Percentiles rank a stretch among this genome's conserved stretches.
These are phyloP conservation scores for Schizochytrium sp. DNA, from an alignment of 108 stramenopile genomes.

Conservation along the genomic window DNA sequence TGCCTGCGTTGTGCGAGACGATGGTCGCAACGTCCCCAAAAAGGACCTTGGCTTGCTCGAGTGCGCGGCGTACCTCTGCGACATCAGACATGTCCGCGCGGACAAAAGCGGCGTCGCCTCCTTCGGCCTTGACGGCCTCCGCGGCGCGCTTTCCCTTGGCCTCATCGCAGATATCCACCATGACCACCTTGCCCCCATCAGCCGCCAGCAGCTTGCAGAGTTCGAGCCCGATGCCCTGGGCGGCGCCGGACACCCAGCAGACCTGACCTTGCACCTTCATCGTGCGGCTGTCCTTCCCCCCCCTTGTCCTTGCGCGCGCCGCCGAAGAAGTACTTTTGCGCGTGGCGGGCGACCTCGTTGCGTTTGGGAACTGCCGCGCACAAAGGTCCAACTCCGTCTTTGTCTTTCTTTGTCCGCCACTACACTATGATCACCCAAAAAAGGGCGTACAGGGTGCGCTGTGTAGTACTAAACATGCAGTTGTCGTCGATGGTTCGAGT, in stretches of 20 bases:
- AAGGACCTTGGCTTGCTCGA: background rate
- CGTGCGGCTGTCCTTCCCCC: background rate
- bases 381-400: no score
- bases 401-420: no score
- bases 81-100: background rate
- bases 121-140: background rate
- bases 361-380: no score
- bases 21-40: background rate
- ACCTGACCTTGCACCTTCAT: background rate
- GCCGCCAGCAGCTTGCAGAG: background rate
- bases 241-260: background rate
- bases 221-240: constrained; percentile 10
- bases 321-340: no score
- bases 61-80: background rate
- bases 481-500: no score
- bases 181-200: background rate
- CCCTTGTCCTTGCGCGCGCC: no score
- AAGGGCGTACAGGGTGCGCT: no score
- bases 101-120: background rate
- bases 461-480: no score
- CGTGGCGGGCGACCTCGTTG: no score
- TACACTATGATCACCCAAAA: no score
- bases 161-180: background rate
- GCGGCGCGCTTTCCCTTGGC: background rate
- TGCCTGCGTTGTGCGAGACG: background rate